Base-by-base conservation (phyloP, 306 rosid species). In the Cyclanthera cordifolia region DNA sequence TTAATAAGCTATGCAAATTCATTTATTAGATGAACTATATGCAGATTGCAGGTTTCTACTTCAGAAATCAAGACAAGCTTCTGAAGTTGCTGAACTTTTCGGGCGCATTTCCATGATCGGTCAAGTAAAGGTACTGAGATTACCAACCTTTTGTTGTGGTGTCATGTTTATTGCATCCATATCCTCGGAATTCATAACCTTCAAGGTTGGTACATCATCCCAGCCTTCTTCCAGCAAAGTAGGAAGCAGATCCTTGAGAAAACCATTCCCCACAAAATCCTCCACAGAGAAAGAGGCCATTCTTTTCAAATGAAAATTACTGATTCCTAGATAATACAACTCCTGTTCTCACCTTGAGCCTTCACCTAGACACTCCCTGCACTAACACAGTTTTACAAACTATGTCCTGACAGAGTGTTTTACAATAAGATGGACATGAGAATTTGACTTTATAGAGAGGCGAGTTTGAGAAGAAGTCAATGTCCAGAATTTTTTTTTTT, bases 121-220 rank as follows among this genome's bases (percentile, higher is more conserved):
- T 13, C 19, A 15, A 48, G 57, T 32, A 55, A 19, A 49, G 6
- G 32, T 56, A 71, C 45, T 24, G 61, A 49, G 61, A 49, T 5
- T 37, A 58, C 81, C 45, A 47, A 88, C 97, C 94, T 88, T 91
- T 71, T 85, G 90, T 23, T 76, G 77, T 58, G 59, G 85, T 47
- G 96, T 85, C 95, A 92, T 89, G 73, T 85, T 82, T 41, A 87
- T 52, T 47, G 79, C 88, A 58, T 85, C 79, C 96, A 85, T 92
- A 50, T 92, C 96, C 73, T 87, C 90, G 9, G 82, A 70, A 66
- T 69, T 79, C 95, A 92, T 92, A 43, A 87, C 70, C 88, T 92
- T 92, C 70, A 92, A 75, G 28, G 96, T 92, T 16, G 98, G 89
- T 4, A 87, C 95, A 48, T 92, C 98, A 74, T 89, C 93, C 98